Percentiles rank a stretch among this genome's conserved stretches.
phyloP scores from a whole-genome alignment of 352 stramenopile species.

The Phytophthora tubulina region DNA sequence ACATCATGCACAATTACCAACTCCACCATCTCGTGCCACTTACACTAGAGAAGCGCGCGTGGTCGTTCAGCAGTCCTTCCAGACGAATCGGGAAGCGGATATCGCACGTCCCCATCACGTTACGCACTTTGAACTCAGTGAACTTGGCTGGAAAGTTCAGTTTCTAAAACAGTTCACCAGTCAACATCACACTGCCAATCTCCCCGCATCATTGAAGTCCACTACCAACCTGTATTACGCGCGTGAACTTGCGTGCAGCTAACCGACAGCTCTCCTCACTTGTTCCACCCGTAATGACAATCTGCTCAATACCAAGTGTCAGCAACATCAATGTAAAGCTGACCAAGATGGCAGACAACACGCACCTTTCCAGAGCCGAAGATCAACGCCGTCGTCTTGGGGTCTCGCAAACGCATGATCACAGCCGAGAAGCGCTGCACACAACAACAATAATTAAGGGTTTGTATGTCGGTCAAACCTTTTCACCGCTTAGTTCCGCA shows the following conservation, averaged over 20 bases:
- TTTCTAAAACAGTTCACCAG: slow-evolving; percentile 61
- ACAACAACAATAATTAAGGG: background rate
- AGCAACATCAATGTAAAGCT: background rate
- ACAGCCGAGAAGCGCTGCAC: slow-evolving; percentile 95
- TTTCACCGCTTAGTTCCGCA: slow-evolving; percentile 23
- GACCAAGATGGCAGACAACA: background rate
- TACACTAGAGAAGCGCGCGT: slow-evolving; percentile 95
- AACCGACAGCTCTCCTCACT: slow-evolving; percentile 87
- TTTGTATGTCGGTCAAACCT: background rate
- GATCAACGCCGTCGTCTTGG: slow-evolving; percentile 98
- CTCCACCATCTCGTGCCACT: slow-evolving; percentile 26
- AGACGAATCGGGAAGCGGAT: slow-evolving; percentile 98
- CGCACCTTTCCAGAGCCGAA: slow-evolving; percentile 96
- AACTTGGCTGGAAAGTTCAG: slow-evolving; percentile 89
- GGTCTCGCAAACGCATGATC: slow-evolving; percentile 96
- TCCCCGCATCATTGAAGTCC: background rate
- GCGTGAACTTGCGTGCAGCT: slow-evolving; percentile 88
- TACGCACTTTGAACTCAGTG: slow-evolving; percentile 95
- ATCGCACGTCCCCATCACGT: slow-evolving; percentile 99
- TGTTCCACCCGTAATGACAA: slow-evolving; percentile 87
- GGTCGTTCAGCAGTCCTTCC: slow-evolving; percentile 97
- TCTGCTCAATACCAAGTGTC: slow-evolving; percentile 43
- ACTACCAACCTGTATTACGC: slow-evolving; percentile 78
- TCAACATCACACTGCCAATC: background rate
- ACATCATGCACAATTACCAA: slow-evolving; percentile 88